Percentiles rank a stretch among this genome's conserved stretches.
Evolutionary conservation across 495 filamentous ascomycete genomes (phyloP).

Genomic region (Poronia punctata): DNA sequence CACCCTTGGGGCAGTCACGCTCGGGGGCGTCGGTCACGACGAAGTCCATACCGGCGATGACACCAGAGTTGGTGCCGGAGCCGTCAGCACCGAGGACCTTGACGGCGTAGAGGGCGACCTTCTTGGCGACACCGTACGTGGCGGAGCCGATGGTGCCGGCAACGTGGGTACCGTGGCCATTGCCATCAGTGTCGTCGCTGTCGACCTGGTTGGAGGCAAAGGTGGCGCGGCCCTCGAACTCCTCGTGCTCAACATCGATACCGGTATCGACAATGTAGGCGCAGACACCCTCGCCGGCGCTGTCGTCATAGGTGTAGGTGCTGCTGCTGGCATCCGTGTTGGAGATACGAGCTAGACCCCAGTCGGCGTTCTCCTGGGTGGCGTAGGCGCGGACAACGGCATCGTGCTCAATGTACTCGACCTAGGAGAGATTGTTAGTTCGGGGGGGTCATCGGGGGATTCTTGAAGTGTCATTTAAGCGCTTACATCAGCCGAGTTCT

Average conservation of each 20-base stretch:
- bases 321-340: conserved; percentile 32
- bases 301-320: conserved; percentile 49
- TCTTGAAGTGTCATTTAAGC: neutral
- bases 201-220: conserved; percentile 32
- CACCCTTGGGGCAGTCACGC: conserved; percentile 29
- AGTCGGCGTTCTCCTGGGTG: conserved; percentile 43
- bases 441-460: neutral
- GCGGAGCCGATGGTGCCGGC: conserved; percentile 55
- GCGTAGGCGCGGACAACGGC: conserved; percentile 34
- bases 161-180: conserved; percentile 55
- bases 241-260: conserved; percentile 45
- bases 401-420: conserved; percentile 49
- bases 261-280: conserved; percentile 57
- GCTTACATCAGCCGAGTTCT: conserved; percentile 32
- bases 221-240: conserved; percentile 53
- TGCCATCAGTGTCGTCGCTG: conserved; percentile 29
- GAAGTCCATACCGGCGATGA: conserved; percentile 51
- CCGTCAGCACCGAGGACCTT: conserved; percentile 53
- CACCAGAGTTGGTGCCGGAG: conserved; percentile 38
- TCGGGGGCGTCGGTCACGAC: conserved; percentile 32
- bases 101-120: conserved; percentile 55
- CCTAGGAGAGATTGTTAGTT: conserved; percentile 19
- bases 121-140: conserved; percentile 61
- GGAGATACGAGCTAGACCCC: conserved; percentile 50
- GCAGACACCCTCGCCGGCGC: conserved; percentile 49